These are phyloP conservation scores for Verticillium nonalfalfae DNA, from an alignment of 2,329 filamentous ascomycete species.

Conservation along the genomic window DNA sequence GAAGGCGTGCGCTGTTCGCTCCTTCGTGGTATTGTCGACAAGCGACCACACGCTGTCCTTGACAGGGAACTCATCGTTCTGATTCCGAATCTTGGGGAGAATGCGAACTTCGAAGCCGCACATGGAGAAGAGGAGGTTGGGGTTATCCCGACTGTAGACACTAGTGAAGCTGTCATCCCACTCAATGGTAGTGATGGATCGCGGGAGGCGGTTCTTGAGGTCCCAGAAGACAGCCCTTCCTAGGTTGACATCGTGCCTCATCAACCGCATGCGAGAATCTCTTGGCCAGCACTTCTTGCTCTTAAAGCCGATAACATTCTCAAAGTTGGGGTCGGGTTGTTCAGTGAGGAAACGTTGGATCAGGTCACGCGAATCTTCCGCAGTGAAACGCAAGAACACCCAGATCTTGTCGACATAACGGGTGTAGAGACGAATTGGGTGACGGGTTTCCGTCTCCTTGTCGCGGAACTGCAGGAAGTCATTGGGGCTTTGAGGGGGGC, in stretches of 20 bases:
- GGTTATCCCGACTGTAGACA: slow-evolving; percentile 96
- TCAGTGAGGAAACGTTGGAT: slow-evolving; percentile 98
- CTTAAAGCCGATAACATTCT: slow-evolving; percentile 97
- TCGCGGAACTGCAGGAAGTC: slow-evolving; percentile 98
- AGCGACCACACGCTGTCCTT: slow-evolving; percentile 99
- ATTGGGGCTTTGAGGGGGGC: slow-evolving; percentile 87
- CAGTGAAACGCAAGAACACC: slow-evolving; percentile 92
- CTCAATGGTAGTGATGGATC: slow-evolving; percentile 94
- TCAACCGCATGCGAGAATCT: slow-evolving; percentile 94
- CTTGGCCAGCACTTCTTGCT: slow-evolving; percentile 99
- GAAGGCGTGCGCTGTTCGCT: slow-evolving; percentile 95
- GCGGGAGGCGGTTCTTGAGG: slow-evolving; percentile 89
- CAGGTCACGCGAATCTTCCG: slow-evolving; percentile 89
- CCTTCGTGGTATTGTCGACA: slow-evolving; percentile 93
- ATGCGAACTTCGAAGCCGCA: slow-evolving; percentile 96
- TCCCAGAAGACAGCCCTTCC: slow-evolving; percentile 99
- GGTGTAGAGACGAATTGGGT: slow-evolving; percentile 96
- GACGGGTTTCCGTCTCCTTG: slow-evolving; percentile 81
- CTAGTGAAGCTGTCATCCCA: slow-evolving; percentile 99
- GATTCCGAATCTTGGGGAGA: slow-evolving; percentile 87
- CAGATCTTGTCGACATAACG: slow-evolving; percentile 98
- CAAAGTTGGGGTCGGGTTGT: slow-evolving; percentile 97
- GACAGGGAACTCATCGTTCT: slow-evolving; percentile 92
- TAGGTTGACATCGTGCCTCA: slow-evolving; percentile 97
- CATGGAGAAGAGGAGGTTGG: slow-evolving; percentile 96